Evolutionary conservation across 306 rosid species (phyloP).

Genomic region (Gillenia trifoliata): DNA sequence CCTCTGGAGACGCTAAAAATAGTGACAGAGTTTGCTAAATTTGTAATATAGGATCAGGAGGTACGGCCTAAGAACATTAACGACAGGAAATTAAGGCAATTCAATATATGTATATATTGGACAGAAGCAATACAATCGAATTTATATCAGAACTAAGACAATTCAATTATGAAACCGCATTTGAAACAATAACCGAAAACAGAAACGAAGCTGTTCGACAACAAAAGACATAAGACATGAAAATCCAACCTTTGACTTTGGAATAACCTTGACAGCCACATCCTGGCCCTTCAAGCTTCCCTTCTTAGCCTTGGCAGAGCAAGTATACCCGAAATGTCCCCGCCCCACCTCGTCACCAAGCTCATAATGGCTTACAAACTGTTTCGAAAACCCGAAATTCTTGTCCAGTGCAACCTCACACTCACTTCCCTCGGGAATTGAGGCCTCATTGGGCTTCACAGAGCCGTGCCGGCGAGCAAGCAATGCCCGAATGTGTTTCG

Average conservation of each 20-base stretch:
- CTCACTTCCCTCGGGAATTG: constrained; percentile 84
- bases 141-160: background rate
- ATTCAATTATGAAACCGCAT: background rate
- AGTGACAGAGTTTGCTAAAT: background rate
- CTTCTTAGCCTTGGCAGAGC: constrained; percentile 67
- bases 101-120: background rate
- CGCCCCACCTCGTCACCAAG: constrained; percentile 88
- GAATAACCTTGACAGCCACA: constrained; percentile 90
- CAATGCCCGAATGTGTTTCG: constrained; percentile 78
- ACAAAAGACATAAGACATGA: background rate
- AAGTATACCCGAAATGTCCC: constrained; percentile 92
- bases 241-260: constrained; percentile 70
- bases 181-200: background rate
- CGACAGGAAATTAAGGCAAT: background rate
- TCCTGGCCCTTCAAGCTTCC: constrained; percentile 72
- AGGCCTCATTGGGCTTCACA: constrained; percentile 75
- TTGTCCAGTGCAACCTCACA: constrained; percentile 74
- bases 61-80: background rate
- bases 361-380: constrained; percentile 52
- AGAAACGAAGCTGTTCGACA: background rate
- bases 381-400: constrained; percentile 66
- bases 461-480: constrained; percentile 76
- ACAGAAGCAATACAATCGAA: background rate
- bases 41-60: background rate
- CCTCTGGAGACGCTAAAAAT: background rate